phyloP scores from a whole-genome alignment of 1,139 yeast species.

The Debaryomyces robertsiae region DNA sequence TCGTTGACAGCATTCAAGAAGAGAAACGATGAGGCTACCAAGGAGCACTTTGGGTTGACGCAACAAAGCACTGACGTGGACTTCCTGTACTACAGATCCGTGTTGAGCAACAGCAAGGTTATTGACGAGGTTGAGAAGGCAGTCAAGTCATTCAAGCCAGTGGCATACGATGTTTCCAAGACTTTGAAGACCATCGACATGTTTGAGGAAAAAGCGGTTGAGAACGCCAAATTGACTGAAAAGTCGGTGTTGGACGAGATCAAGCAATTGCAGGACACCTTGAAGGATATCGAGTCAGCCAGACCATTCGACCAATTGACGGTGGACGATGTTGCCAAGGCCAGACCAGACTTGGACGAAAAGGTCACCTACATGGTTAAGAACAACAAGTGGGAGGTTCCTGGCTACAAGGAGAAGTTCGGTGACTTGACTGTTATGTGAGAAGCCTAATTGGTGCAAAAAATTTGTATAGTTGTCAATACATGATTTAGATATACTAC shows the following conservation, averaged over 20 bases:
- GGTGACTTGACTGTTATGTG: constrained; percentile 96
- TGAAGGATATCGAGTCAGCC: constrained; percentile 91
- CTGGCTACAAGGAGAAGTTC: constrained; percentile 97
- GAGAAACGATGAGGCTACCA: constrained; percentile 98
- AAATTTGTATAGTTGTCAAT: constrained; percentile 1
- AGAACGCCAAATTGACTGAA: constrained; percentile 94
- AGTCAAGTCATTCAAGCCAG: constrained; percentile 76
- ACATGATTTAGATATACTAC: constrained; percentile 6
- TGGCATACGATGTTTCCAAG: constrained; percentile 81
- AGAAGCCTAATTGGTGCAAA: constrained; percentile 14
- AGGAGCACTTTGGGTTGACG: constrained; percentile 68
- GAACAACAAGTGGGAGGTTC: constrained; percentile 98
- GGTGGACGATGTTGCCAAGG: constrained; percentile 90
- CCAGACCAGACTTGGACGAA: constrained; percentile 96
- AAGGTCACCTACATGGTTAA: constrained; percentile 94
- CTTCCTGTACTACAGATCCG: constrained; percentile 75
- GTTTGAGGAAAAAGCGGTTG: constrained; percentile 93
- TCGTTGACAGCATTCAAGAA: constrained; percentile 91
- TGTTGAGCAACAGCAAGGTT: constrained; percentile 79
- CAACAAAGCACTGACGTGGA: constrained; percentile 78
- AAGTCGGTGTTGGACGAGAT: constrained; percentile 84
- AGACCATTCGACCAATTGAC: constrained; percentile 98
- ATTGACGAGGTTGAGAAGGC: constrained; percentile 82
- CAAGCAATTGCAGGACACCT: constrained; percentile 80
- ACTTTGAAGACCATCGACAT: constrained; percentile 91